Base-by-base conservation (phyloP, 805 yeast genomes). In the Saturnispora diversa region DNA sequence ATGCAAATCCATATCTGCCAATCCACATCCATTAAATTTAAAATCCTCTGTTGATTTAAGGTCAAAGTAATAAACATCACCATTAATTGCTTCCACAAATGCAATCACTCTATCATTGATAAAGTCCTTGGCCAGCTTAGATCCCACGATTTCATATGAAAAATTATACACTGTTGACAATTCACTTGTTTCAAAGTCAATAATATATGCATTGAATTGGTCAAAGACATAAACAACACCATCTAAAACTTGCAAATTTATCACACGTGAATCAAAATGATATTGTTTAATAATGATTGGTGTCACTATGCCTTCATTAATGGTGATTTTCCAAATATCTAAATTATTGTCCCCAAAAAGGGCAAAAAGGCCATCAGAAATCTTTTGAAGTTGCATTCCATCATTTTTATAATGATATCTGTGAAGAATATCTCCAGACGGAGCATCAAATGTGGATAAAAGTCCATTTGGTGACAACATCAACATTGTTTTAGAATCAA, bases 391-490 rank as follows among this genome's bases (percentile, higher is more conserved):
- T 12, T 27, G 28, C 23, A 21, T 38, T 12, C 22, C 21, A 6
- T 24, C 13, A 5, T 17, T 20, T 4, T 24, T 15, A 12, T 39
- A 39, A 12, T 62, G 59, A 31, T 55, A 59, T 39, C 66, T 58
- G 45, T 56, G 58, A 16, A 47, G 16, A 6, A 63, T 45, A 4
- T 43, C 49, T 2, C 66, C 65, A 5, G 44, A 47, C 6, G 45
- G 36, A 5, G 49, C 26, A 30, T 60, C 47, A 6, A 62, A 31
- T 4, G 52, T 36, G 2, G 63, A 50, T n/a, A 63, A 44, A 8
- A 60, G 38, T 20, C 54, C 52, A 5, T 15, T 16, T 4, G 22
- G 11, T 12, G 13, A 19, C 8, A 31, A 12, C 21, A 31, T 39
- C 7, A 27, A 29, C 6, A 30, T 21, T 9, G 58, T 30, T 16